Evolutionary conservation across 2,329 filamentous ascomycete genomes (phyloP), one percentile per base, ranked within the genome.

Genomic region (Endocalyx cinctus): DNA sequence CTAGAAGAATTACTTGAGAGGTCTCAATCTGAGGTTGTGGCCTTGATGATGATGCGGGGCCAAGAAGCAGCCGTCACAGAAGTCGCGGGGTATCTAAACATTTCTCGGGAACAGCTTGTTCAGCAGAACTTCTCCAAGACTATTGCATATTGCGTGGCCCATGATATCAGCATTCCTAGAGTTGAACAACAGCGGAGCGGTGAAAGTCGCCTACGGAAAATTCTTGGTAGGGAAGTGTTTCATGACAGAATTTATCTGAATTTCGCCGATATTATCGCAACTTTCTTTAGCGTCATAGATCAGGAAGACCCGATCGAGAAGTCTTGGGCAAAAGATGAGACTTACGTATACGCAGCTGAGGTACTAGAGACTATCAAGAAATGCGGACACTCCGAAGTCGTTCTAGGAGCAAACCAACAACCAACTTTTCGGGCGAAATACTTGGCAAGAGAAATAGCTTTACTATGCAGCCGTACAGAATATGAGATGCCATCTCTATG

Each of bases 381-480:
- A 4, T 79, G 82, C 43, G 77, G 84, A 18, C 68, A 80, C 43
- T 88, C 88, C 1, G 64, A 67, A 2, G 71, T 75, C 17, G 60
- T 66, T 10, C 64, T 96, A 6, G 84, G 87, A 4, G 69, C 82
- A 10, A 86, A 83, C 35, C 88, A 95, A 46, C 89, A 97, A 50
- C 92, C 92, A 4, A 81, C 79, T 33, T 97, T 96, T 62, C 82
- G 76, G 45, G 81, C 82, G 17, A 87, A 82, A 46, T 84, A 83
- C 48, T 69, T 98, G 4, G 66, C 82, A 10, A 76, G 82, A 40
- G 80, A 92, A 50, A 70, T 97, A 15, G 72, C 84, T 11, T 78
- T 87, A 36, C 64, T 97, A n/a, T 94, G 85, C 51, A 76, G 75
- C 43, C 74, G 82, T 28, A 83, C 81, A 3, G 74, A 78, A 14